Evolutionary conservation across 495 filamentous ascomycete genomes (phyloP), one percentile per base, ranked within the genome.

Genomic region (Bathelium albidoporum): DNA sequence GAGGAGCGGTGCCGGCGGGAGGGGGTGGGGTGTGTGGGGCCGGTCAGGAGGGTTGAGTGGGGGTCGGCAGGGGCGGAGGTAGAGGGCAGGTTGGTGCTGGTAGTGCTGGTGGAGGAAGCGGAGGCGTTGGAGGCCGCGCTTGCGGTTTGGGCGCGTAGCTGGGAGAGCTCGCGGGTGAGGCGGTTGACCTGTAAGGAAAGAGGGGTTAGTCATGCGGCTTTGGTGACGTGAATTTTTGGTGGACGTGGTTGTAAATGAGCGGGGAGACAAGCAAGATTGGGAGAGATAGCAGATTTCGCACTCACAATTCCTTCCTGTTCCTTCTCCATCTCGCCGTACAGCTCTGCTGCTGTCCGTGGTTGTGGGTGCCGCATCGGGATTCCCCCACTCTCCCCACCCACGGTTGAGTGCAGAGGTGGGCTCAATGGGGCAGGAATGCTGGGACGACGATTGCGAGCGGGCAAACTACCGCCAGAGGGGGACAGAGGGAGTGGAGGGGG

Each of bases 221-320:
- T 14, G 18, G 59, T 62, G 22, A 12, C n/a, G 28, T 20, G 20
- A 5, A 20, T 12, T 12, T 16, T 49, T 12, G 44, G 22, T 41
- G 44, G 44, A 12, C 12, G 18, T 55, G 49, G 20, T n/a, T 0
- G 12, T 34, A 29, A 31, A 36, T 31, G 53, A 26, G 60, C 22
- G 63, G 36, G 7, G 5, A 39, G n/a, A n/a, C 9, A 55, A 29
- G 10, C 4, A 18, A 10, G 18, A 49, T 11, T 0, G 49, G 16
- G 20, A 11, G 18, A 18, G 31, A 7, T 32, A 16, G 45, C 20
- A 4, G 10, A 31, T n/a, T 39, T 29, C 29, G 2, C 18, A 77
- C 83, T 62, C 81, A 93, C 92, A 69, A 96, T 86, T n/a, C 89
- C 87, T 73, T 97, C 92, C 70, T 97, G 92, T 70, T 96, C 92